These are phyloP conservation scores for Camelina laxa DNA, from an alignment of 345 rosid species.

Conservation along the genomic window DNA sequence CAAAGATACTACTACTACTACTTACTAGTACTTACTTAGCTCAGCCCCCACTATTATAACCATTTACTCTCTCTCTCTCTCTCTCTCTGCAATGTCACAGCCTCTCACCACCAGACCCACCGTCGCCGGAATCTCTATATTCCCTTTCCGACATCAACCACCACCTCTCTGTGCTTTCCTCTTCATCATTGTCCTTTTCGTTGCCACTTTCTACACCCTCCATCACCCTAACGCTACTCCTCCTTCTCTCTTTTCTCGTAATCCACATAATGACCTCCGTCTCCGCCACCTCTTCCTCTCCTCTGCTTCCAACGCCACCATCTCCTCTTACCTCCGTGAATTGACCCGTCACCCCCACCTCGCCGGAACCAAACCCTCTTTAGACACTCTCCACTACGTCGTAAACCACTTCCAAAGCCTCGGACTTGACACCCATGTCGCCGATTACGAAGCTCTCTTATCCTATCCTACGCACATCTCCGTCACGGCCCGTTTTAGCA, in stretches of 20 bases:
- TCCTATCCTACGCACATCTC: slow-evolving; percentile 73
- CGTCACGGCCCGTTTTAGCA: slow-evolving; percentile 56
- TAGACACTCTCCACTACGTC: slow-evolving; percentile 60
- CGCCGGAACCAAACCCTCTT: slow-evolving; percentile 77
- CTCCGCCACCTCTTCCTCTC: slow-evolving; percentile 70
- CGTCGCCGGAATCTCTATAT: slow-evolving; percentile 29
- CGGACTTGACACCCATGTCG: slow-evolving; percentile 58
- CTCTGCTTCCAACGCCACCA: slow-evolving; percentile 65
- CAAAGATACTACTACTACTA: too few species aligned
- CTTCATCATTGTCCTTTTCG: slow-evolving; percentile 56
- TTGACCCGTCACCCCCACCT: slow-evolving; percentile 83
- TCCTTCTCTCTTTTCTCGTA: slow-evolving; percentile 22
- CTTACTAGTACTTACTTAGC: too few species aligned
- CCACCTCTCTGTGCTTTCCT: slow-evolving; percentile 58
- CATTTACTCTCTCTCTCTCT: neutral
- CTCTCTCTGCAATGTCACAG: slow-evolving; percentile 52
- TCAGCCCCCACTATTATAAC: too few species aligned
- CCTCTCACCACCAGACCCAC: slow-evolving; percentile 44
- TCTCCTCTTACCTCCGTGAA: slow-evolving; percentile 77
- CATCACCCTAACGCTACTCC: slow-evolving; percentile 46
- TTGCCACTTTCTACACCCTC: slow-evolving; percentile 57
- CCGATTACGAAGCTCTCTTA: slow-evolving; percentile 62
- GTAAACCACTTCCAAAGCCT: slow-evolving; percentile 62
- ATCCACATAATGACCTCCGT: slow-evolving; percentile 45
- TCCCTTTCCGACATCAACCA: slow-evolving; percentile 45